A percentile compares a stretch with the other conserved stretches of the same genome.
phyloP scores from a whole-genome alignment of 768 basidiomycete species.

The Russula griseocarnosa region DNA sequence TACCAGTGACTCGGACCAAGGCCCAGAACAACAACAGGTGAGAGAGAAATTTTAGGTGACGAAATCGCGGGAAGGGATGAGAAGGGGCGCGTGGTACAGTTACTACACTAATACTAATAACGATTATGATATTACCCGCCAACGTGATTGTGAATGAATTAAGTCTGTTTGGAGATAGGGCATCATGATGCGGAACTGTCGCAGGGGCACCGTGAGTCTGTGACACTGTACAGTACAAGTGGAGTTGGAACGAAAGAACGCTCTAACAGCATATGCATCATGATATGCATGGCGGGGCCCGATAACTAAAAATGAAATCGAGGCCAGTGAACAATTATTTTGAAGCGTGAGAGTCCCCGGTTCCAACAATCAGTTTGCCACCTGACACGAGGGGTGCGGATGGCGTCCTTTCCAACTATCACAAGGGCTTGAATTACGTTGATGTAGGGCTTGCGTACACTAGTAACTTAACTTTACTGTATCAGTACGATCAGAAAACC shows the following conservation, averaged over 20 bases:
- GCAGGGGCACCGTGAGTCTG: neutral
- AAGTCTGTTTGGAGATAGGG: neutral
- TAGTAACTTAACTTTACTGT: too few relatives aligned
- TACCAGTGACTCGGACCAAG: neutral
- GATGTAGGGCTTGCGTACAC: neutral
- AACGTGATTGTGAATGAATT: neutral
- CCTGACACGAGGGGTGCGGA: neutral
- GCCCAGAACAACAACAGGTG: neutral
- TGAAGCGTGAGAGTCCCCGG: neutral
- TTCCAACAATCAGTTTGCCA: neutral
- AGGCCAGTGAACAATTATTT: neutral
- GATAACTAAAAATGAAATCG: neutral
- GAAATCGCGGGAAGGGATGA: neutral
- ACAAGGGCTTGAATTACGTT: slow-evolving; percentile 10
- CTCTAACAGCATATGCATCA: neutral
- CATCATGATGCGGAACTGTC: neutral
- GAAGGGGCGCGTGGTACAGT: neutral
- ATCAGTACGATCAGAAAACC: neutral
- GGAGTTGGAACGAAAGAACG: neutral
- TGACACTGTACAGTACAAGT: neutral
- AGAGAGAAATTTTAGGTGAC: neutral
- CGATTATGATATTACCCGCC: neutral
- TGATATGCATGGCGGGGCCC: too few relatives aligned
- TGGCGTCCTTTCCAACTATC: neutral
- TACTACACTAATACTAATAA: too few relatives aligned